Conservation (phyloP, 2,329 filamentous ascomycete species). For the Microdochium trichocladiopsis region DNA sequence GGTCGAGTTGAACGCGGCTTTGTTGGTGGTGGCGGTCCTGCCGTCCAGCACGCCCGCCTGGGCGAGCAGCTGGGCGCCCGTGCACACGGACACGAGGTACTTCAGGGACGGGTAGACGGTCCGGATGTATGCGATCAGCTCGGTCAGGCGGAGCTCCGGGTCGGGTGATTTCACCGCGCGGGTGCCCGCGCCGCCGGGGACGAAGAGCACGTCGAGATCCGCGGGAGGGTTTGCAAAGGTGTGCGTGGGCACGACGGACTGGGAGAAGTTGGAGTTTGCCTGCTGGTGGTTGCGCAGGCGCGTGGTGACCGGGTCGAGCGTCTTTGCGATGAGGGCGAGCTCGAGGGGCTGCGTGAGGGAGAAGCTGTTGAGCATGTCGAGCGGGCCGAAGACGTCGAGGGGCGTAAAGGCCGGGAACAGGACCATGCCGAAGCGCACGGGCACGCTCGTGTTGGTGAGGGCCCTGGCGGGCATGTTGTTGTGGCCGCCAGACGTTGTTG, state of each 20-base stretch:
- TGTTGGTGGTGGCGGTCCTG: conserved; percentile 50
- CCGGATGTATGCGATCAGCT: conserved; percentile 29
- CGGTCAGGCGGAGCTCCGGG: conserved; percentile 6
- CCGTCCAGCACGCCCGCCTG: conserved; percentile 45
- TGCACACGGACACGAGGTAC: conserved; percentile 51
- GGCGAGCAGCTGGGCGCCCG: conserved; percentile 43
- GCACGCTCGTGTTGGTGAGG: not conserved
- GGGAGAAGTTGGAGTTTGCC: not conserved
- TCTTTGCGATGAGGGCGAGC: conserved; percentile 13
- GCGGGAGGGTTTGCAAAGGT: conserved; percentile 36
- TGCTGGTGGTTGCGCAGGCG: not conserved
- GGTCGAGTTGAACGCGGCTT: conserved; percentile 32
- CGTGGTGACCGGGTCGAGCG: conserved; percentile 12
- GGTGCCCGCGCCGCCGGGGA: conserved; percentile 46
- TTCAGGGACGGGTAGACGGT: conserved; percentile 28
- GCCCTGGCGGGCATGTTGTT: not conserved
- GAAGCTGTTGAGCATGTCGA: conserved; percentile 16
- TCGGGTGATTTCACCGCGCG: conserved; percentile 17
- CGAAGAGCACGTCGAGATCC: conserved; percentile 44
- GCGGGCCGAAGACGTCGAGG: conserved; percentile 17
- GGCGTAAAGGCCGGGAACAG: conserved; percentile 16
- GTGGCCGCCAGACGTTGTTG: too few relatives aligned
- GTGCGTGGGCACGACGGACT: conserved; percentile 14
- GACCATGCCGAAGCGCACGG: conserved; percentile 12
- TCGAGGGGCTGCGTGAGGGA: conserved; percentile 7